Evolutionary conservation across 805 yeast genomes (phyloP).

Genomic region (Monosporozyma aquatica): DNA sequence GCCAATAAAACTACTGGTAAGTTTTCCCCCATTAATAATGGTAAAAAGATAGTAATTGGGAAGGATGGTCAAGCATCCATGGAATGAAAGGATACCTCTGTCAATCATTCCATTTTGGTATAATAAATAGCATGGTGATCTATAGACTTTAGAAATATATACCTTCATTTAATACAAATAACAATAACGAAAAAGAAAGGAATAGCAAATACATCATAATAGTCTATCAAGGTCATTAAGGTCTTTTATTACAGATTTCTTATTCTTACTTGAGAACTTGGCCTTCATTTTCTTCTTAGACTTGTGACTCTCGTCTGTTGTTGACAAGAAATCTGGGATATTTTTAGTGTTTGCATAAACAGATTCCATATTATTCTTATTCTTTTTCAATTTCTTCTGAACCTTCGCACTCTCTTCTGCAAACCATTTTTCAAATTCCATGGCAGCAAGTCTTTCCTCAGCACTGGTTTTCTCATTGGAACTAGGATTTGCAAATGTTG

Average conservation of each 20-base stretch:
- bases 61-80: no score
- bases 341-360: conserved; percentile 14
- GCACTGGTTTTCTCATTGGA: conserved; percentile 19
- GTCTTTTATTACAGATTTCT: neutral
- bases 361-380: conserved; percentile 8
- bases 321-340: conserved; percentile 13
- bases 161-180: no score
- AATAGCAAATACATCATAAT: no score
- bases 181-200: no score
- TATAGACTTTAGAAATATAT: no score
- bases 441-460: conserved; percentile 70
- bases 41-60: no score
- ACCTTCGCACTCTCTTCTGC: conserved; percentile 62
- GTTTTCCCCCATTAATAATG: neutral
- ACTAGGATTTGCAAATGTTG: conserved; percentile 6
- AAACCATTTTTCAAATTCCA: conserved; percentile 86
- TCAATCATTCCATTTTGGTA: no score
- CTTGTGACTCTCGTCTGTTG: conserved; percentile 3
- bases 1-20: neutral
- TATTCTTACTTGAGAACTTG: conserved; percentile 13
- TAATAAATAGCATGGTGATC: no score
- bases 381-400: conserved; percentile 34
- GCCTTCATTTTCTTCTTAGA: conserved; percentile 13
- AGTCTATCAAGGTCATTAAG: conserved; percentile 1
- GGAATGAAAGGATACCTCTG: no score